These are phyloP conservation scores for Neckera pumila DNA, from an alignment of 225 moss, liverwort and hornwort genomes.

Conservation along the genomic window DNA sequence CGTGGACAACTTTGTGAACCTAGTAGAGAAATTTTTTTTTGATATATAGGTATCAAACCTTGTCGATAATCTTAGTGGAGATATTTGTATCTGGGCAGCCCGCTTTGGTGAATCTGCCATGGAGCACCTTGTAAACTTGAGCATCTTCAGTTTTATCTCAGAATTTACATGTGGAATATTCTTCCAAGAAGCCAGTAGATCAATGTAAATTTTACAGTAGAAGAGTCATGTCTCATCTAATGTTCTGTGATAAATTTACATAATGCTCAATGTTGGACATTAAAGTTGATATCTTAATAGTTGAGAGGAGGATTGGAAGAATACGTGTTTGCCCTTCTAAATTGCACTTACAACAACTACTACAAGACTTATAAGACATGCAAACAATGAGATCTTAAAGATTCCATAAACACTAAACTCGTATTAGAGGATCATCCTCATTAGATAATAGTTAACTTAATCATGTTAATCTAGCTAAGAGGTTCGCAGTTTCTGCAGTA, in stretches of 20 bases:
- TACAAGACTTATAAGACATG: not conserved
- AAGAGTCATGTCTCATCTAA: not conserved
- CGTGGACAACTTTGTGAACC: not conserved
- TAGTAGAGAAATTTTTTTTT: no score
- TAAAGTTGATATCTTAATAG: not conserved
- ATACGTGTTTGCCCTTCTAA: not conserved
- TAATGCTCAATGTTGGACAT: no score
- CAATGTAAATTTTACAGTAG: not conserved
- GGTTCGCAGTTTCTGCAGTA: not conserved
- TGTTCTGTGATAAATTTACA: not conserved
- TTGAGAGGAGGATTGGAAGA: not conserved
- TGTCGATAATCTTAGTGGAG: not conserved
- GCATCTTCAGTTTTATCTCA: not conserved
- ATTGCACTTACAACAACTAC: not conserved
- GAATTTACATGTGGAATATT: not conserved
- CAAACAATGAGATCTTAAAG: not conserved
- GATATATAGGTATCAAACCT: not conserved
- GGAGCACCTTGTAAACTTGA: not conserved
- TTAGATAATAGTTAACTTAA: not conserved
- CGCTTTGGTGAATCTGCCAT: conserved; percentile 12
- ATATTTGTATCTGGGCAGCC: not conserved
- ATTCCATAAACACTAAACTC: not conserved
- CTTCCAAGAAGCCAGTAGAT: not conserved
- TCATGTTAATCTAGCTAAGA: not conserved
- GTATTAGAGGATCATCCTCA: not conserved